Base-by-base conservation (phyloP, 306 rosid genomes). In the Casuarina glauca region DNA sequence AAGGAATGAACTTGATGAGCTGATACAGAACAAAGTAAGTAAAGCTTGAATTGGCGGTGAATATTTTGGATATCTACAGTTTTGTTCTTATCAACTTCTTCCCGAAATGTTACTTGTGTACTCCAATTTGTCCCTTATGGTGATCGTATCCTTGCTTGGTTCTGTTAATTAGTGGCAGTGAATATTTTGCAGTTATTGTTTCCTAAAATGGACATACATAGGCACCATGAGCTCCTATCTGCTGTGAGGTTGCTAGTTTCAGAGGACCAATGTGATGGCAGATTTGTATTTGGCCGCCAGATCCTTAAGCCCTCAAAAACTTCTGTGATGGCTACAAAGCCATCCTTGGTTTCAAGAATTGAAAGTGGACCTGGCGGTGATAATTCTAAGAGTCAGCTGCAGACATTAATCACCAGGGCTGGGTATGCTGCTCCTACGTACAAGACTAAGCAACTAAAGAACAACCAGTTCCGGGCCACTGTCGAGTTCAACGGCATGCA, bases 291-390 rank as follows among this genome's bases (percentile, higher is more conserved):
- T 79, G 88, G 93, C 46, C 90, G 82, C 66, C 96, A 81, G 82
- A 83, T 88, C 83, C 82, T 81, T 72, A 71, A 78, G 70, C 75
- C 93, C 67, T 76, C 86, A 73, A 89, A 86, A 70, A 43, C 83
- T 55, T 82, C 84, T 69, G 78, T 52, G 62, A 4, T 80, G 69
- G 76, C 72, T 69, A 71, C 89, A 70, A 87, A 85, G 51, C 87
- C 90, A 57, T 52, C 83, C 69, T 50, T 83, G 80, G 84, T 80
- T 87, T 90, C 99, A 77, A 91, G 97, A 84, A 86, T 85, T n/a
- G 98, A 87, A 82, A 93, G 97, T 78, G 98, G 99, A 74, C 99
- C 99, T 35, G 99, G 98, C 80, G 99, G 98, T 54, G 98, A 93
- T 78, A 96, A 96, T 83, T 86, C 99, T 11, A 93, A 96, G 87